Conservation (phyloP, 2,329 filamentous ascomycete species). For the Juglanconis sp. region DNA sequence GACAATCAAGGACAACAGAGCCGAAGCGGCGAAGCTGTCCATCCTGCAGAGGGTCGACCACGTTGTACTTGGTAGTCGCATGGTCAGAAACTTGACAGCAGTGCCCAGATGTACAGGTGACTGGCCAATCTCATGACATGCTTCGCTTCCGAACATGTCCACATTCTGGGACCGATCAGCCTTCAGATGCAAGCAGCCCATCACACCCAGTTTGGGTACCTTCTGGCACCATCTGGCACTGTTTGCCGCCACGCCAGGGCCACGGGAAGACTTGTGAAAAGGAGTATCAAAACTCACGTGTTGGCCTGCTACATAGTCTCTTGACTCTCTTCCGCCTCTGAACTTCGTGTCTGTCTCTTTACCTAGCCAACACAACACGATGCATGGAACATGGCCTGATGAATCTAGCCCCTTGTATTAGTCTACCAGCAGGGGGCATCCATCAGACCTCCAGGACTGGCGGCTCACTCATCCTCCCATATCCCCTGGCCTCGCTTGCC, state of each 20-base stretch:
- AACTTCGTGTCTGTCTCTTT: neutral
- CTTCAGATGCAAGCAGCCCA: neutral
- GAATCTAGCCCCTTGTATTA: neutral
- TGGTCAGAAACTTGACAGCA: neutral
- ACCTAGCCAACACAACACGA: neutral
- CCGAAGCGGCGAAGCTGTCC: too few relatives aligned
- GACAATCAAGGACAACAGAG: too few relatives aligned
- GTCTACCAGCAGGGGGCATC: too few relatives aligned
- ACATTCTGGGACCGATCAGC: neutral
- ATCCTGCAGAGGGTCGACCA: too few relatives aligned
- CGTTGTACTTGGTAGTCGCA: too few relatives aligned
- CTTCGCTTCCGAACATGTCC: neutral
- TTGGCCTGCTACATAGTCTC: neutral
- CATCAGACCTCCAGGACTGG: neutral
- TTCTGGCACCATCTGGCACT: too few relatives aligned
- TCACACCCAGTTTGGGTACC: too few relatives aligned
- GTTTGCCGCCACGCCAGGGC: too few relatives aligned
- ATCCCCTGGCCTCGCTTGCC: neutral
- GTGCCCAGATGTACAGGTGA: neutral
- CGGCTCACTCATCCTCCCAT: neutral
- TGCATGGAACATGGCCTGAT: neutral
- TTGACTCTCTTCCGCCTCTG: neutral
- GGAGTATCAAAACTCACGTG: too few relatives aligned
- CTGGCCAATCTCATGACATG: neutral
- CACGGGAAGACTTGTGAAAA: too few relatives aligned